These are phyloP conservation scores for Orbilia oligospora DNA, from an alignment of 2,329 filamentous ascomycete genomes.

Conservation along the genomic window DNA sequence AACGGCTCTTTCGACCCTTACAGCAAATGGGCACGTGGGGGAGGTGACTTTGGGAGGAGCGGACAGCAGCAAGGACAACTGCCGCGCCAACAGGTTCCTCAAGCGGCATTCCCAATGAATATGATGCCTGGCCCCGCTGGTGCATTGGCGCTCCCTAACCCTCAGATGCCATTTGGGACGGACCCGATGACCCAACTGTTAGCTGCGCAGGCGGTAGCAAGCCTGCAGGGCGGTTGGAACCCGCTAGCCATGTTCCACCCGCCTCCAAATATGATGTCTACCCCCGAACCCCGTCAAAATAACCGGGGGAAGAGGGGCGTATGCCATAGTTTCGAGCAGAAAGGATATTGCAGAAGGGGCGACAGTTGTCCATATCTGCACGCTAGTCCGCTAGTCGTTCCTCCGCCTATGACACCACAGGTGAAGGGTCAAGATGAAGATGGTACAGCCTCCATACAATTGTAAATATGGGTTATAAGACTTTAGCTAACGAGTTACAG, in stretches of 20 bases:
- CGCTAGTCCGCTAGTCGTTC: conserved; percentile 52
- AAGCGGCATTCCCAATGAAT: conserved; percentile 62
- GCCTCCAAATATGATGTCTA: conserved; percentile 20
- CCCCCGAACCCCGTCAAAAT: conserved; percentile 3
- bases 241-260: conserved; percentile 56
- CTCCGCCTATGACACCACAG: conserved; percentile 17
- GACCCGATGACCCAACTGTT: conserved; percentile 76
- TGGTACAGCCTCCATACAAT: conserved; percentile 64
- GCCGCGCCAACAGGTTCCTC: conserved; percentile 64
- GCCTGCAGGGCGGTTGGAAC: conserved; percentile 52
- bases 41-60: conserved; percentile 50
- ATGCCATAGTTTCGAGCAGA: conserved; percentile 55
- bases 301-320: conserved; percentile 53
- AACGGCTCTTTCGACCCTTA: conserved; percentile 36
- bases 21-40: conserved; percentile 55
- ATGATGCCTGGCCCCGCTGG: conserved; percentile 8
- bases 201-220: conserved; percentile 70
- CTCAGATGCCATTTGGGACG: conserved; percentile 45
- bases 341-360: conserved; percentile 73
- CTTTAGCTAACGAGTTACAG: conserved; percentile 63
- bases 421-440: conserved; percentile 56
- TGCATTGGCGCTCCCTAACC: conserved; percentile 20
- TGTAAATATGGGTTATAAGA: background rate
- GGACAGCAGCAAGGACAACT: conserved; percentile 35
- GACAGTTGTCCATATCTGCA: conserved; percentile 80